Evolutionary conservation across 345 rosid genomes (phyloP).

Genomic region (Excoecaria cochinchinensis): DNA sequence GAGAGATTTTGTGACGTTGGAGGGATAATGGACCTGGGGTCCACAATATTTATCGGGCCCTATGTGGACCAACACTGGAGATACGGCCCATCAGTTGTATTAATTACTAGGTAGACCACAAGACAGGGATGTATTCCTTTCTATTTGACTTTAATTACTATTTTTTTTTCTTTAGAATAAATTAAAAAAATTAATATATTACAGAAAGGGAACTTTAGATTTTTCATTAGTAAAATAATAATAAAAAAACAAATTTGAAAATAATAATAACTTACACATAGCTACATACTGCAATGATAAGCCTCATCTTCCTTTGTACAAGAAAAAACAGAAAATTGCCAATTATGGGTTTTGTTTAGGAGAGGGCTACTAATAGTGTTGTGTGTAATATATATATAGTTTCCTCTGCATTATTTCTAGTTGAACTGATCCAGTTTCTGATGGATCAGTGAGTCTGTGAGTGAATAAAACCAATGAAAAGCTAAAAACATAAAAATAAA

Average conservation of each 20-base stretch:
- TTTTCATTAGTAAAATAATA: neutral
- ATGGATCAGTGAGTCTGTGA: conserved; percentile 1
- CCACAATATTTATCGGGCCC: conserved; percentile 33
- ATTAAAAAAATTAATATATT: neutral
- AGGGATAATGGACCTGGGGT: conserved; percentile 27
- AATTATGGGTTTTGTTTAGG: conserved; percentile 27
- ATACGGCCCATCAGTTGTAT: conserved; percentile 30
- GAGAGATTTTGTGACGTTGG: conserved; percentile 19
- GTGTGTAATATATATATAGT: too few species aligned
- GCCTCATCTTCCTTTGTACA: conserved; percentile 59
- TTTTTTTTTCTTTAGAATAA: neutral
- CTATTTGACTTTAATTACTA: conserved; percentile 19
- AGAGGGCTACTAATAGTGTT: conserved; percentile 43
- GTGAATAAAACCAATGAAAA: conserved; percentile 12
- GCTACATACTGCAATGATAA: conserved; percentile 15
- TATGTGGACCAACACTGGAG: conserved; percentile 20
- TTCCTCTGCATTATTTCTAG: conserved; percentile 22
- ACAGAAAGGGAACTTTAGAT: neutral
- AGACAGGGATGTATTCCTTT: neutral
- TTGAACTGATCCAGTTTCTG: conserved; percentile 13
- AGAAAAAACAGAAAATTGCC: neutral
- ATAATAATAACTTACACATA: neutral
- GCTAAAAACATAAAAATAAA: neutral
- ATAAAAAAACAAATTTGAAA: too few species aligned
- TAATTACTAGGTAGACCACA: conserved; percentile 16